Evolutionary conservation across 371 early-diverging fungal species (phyloP).

Genomic region (Blakeslea trispora): DNA sequence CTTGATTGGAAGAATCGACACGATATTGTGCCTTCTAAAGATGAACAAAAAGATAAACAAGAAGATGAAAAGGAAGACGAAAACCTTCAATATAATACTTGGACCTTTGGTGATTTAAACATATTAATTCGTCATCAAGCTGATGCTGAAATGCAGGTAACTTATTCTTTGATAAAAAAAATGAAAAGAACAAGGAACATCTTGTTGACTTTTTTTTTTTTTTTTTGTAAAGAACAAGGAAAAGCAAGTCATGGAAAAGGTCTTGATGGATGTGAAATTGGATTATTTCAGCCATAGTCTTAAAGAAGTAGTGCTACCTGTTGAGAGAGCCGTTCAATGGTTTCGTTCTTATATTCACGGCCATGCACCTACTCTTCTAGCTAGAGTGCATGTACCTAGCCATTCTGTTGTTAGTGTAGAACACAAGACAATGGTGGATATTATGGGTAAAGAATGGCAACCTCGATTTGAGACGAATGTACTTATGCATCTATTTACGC

Average conservation of each 20-base stretch:
- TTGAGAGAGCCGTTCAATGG: constrained; percentile 25
- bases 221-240: constrained; percentile 2
- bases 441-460: constrained; percentile 29
- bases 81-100: constrained; percentile 24
- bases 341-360: constrained; percentile 29
- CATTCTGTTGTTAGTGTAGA: constrained; percentile 18
- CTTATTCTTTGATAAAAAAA: neutral
- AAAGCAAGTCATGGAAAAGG: constrained; percentile 3
- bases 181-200: neutral
- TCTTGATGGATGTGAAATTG: constrained; percentile 18
- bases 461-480: constrained; percentile 20
- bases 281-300: constrained; percentile 17
- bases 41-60: neutral
- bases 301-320: constrained; percentile 18
- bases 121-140: constrained; percentile 23
- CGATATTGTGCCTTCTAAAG: neutral
- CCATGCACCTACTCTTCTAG: constrained; percentile 23
- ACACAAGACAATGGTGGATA: constrained; percentile 25
- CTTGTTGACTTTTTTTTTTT: too few relatives aligned
- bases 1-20: constrained; percentile 22
- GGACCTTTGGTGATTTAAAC: constrained; percentile 29
- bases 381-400: constrained; percentile 22
- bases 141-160: constrained; percentile 18
- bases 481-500: constrained; percentile 10
- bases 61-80: constrained; percentile 21